Base-by-base conservation (phyloP, 257 asterid genomes). In the Coffea canephora region DNA sequence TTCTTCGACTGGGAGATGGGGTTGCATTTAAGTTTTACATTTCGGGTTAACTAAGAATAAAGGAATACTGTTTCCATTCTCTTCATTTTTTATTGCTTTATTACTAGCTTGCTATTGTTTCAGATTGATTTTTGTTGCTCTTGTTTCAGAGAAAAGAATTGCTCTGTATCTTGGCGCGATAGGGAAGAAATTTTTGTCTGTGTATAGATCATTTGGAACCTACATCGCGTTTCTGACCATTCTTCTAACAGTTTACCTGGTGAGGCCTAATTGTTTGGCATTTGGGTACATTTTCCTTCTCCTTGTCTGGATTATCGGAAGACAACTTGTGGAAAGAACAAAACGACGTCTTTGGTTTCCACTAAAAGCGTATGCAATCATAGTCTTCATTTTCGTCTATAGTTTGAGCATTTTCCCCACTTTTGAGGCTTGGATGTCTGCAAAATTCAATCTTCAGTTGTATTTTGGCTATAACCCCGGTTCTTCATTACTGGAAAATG, bases 331-430 rank as follows among this genome's bases (percentile, higher is more conserved):
- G 57, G 97, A 92, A 90, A 90, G 86, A 82, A 92, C 99, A 62
- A 91, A 90, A 83, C 88, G 91, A 59, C 97, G 96, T 54, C 92
- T 94, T 59, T 96, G 99, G 99, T 96, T 86, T 90, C 99, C 99
- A 5, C 87, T 96, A 84, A 96, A 96, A 87, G 91, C 91, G 83
- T 96, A 96, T 79, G 89, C 95, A 34, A 88, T 92, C 79, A 76
- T 77, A 4, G 96, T 92, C 87, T 96, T 90, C 82, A 84, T 89
- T 74, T 88, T 96, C 88, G 87, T 94, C 65, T 96, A 96, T 78
- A 76, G 83, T 67, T 83, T 96, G 82, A 89, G 96, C 89, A 89
- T 89, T 75, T 96, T 94, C 76, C 98, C 99, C 75, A 87, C 92
- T 85, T 86, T 96, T 27, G 90, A 91, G 91, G 71, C 67, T 11